Conservation (phyloP, 2,329 filamentous ascomycete genomes). For the Torrubiella hemipterigena region DNA sequence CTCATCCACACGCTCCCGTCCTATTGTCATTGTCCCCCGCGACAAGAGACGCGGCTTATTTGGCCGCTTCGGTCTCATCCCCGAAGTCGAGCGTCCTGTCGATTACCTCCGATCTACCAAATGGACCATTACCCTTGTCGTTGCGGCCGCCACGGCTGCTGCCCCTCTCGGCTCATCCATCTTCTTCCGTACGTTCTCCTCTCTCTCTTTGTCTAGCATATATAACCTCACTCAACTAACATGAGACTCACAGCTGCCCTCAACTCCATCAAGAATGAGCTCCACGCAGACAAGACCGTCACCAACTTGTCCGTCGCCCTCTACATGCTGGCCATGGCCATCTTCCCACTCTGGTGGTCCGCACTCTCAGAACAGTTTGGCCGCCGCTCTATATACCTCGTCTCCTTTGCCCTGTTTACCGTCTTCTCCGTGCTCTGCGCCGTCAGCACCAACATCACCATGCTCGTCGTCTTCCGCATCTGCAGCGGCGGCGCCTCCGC, state of each 20-base stretch:
- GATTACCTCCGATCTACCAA: slow-evolving; percentile 64
- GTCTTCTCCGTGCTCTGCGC: slow-evolving; percentile 61
- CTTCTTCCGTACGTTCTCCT: slow-evolving; percentile 54
- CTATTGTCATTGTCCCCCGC: slow-evolving; percentile 27
- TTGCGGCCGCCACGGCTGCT: slow-evolving; percentile 64
- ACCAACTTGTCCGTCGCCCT: slow-evolving; percentile 67
- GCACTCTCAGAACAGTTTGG: slow-evolving; percentile 65
- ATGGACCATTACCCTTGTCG: slow-evolving; percentile 71
- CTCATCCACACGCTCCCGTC: slow-evolving; percentile 1
- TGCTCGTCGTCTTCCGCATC: slow-evolving; percentile 68
- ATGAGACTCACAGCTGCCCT: slow-evolving; percentile 52
- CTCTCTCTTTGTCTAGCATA: too few relatives aligned
- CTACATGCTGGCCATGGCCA: slow-evolving; percentile 74
- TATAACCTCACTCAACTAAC: slow-evolving; percentile 7
- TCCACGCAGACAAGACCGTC: slow-evolving; percentile 51
- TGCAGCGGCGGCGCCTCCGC: slow-evolving; percentile 66
- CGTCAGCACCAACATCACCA: slow-evolving; percentile 54
- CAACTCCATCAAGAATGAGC: slow-evolving; percentile 46
- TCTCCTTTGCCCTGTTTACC: slow-evolving; percentile 61
- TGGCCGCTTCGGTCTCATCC: slow-evolving; percentile 56
- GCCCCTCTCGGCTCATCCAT: slow-evolving; percentile 79
- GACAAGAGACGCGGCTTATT: slow-evolving; percentile 57
- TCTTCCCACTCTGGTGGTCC: slow-evolving; percentile 82
- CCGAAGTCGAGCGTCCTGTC: slow-evolving; percentile 67
- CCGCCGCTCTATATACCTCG: slow-evolving; percentile 65